Base-by-base conservation (phyloP, 495 filamentous ascomycete species). In the Tetracladium setigerum region DNA sequence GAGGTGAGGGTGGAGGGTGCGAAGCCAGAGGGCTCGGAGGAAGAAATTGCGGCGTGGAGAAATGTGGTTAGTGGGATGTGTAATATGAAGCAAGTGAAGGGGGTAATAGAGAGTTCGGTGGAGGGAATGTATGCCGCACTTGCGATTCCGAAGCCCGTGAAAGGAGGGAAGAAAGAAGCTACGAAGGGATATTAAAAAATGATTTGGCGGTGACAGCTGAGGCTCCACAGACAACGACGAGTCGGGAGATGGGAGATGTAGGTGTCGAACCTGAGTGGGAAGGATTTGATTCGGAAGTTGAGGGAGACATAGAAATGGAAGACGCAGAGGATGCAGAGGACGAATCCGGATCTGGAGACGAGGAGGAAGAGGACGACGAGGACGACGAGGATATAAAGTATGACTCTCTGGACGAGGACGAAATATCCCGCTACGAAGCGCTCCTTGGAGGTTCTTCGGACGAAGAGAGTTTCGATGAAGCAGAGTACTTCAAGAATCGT, bases 51-150 rank as follows among this genome's bases (percentile, higher is more conserved):
- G 11, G 71, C 70, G 11, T 56, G 72, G 30, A 67, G 74, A 27
- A 95, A 95, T 69, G 89, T 97, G 10, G 78, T 76, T 32, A 89
- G 86, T 49, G 76, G 85, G 50, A 64, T 98, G 41, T 95, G 76
- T 61, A 91, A 87, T 54, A 81, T 82, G 17, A 81, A 74, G 18
- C 76, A 80, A 2, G 86, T 92, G 12, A 83, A 83, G 67, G 77
- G 81, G 50, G 78, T 76, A 8, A 67, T 90, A 46, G 71, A 70
- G 22, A 70, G 74, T 45, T 71, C 82, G 0, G 62, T 95, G 52
- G 70, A 66, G 24, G 79, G 70, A 30, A 72, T 95, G 34, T 78
- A 79, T 53, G 66, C 62, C 38, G 65, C 78, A 17, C 59, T 94
- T 39, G 77, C 78, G 6, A 54, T 89, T 4, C 68, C 77, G 2